Base-by-base conservation (phyloP, 1,284 basidiomycete genomes). In the Fomes fomentarius region DNA sequence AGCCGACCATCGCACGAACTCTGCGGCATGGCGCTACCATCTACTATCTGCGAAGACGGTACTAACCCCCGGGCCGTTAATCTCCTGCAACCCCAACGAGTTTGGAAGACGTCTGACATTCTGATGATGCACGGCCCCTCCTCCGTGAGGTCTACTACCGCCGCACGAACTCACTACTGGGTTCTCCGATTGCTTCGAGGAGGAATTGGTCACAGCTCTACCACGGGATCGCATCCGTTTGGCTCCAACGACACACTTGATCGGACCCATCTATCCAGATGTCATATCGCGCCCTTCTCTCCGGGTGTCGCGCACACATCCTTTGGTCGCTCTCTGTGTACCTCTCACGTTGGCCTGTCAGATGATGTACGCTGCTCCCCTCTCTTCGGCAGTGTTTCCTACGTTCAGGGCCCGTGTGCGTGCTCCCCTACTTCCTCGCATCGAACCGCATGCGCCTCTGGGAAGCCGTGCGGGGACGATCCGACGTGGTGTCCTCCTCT, bases 1-100 rank as follows among this genome's bases (percentile, higher is more conserved):
- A 25, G 35, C 56, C 59, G 59, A 61, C 59, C 56, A 51, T 61
- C 59, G 59, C 59, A 61, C 47, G 59, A 61, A 61, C 44, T 24
- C 42, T 28, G 14, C 4, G 22, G 41, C 34, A 26, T 26, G 43
- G 35, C 47, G 43, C 49, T 54, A 39, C 45, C 46, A 44, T 45
- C 46, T 34, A 39, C 50, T 14, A 8, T 43, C 37, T 15, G 40
- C 24, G 17, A 9, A 25, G 44, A 33, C 38, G 48, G 33, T 26
- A 31, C 37, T 40, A 47, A 24, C 53, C 25, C 33, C 49, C 56
- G 53, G 59, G 21, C 55, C 56, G 59, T 42, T 17, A 25, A 41
- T 31, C 15, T 42, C 41, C 45, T 31, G 30, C 21, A 41, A 24
- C 30, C 47, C 30, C 47, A 44, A 42, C 46, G 17, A 39, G 19